phyloP scores from a whole-genome alignment of 169 alveolate genomes.

The Plasmodium inui region DNA sequence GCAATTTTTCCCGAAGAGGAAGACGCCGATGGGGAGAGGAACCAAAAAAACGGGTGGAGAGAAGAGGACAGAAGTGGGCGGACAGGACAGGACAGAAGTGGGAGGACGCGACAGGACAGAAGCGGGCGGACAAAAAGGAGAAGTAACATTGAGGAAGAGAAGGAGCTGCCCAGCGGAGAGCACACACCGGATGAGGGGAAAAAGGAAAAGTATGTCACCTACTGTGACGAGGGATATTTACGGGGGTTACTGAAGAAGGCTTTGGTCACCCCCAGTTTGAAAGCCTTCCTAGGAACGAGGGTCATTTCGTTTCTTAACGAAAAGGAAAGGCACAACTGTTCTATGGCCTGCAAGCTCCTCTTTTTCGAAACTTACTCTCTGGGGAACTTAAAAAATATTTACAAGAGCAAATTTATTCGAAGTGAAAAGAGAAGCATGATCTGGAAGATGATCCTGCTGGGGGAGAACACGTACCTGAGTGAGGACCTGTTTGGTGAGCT shows the following conservation, averaged over 20 bases:
- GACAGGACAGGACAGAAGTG: background rate
- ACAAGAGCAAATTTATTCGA: conserved; percentile 29
- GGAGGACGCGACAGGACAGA: background rate
- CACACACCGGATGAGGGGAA: background rate
- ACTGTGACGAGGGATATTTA: conserved; percentile 47
- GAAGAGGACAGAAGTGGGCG: background rate
- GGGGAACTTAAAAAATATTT: conserved; percentile 23
- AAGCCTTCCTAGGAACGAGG: conserved; percentile 15
- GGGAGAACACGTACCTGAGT: conserved; percentile 33
- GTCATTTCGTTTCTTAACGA: conserved; percentile 55
- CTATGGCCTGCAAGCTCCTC: conserved; percentile 35
- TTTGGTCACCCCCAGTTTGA: conserved; percentile 9
- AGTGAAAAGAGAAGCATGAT: conserved; percentile 35
- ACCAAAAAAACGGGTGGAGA: background rate
- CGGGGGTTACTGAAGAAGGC: conserved; percentile 29
- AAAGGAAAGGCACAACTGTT: conserved; percentile 37
- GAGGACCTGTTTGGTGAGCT: background rate
- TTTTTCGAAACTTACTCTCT: conserved; percentile 48
- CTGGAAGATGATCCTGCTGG: conserved; percentile 34
- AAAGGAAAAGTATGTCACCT: conserved; percentile 2
- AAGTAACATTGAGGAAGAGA: background rate
- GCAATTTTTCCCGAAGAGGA: background rate
- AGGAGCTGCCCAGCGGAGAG: background rate
- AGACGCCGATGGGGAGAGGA: background rate
- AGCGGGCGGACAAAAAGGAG: background rate